Base-by-base conservation (phyloP, 768 basidiomycete genomes). In the Glaciozyma martinii region DNA sequence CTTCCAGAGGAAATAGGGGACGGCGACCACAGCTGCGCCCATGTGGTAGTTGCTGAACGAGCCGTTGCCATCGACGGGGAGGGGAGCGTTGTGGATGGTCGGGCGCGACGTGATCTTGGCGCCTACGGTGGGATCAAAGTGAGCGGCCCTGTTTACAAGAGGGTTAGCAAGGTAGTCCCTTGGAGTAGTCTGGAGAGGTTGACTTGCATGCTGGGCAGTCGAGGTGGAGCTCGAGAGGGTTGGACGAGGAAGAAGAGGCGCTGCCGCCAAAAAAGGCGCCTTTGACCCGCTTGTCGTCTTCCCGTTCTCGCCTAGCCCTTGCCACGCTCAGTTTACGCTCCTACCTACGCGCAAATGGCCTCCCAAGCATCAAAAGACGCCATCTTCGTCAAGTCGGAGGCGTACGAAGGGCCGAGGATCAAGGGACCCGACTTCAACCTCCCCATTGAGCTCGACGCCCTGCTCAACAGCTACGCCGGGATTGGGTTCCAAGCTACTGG, bases 401-500 rank as follows among this genome's bases (percentile, higher is more conserved):
- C 86, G 7, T 79, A 80, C 23, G 78, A 82, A 44, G 83, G 86
- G 0, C 76, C 88, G 19, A 78, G 87, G 19, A 89, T 98, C 25
- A 79, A 85, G 74, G 95, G 95, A 0, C 95, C 95, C 16, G 82
- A 93, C 76, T 88, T 98, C 71, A 87, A 89, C 67, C 75, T 82
- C n/a, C 76, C 80, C 1, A 74, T 83, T 27, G 84, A 84, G 55
- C 79, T 99, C 32, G 80, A 85, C 52, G 78, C 82, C 43, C 82
- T 99, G 68, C 77, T 99, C 46, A 75, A 78, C 43, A 85, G 83
- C 72, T 99, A 95, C 78, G 85, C 88, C 74, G 83, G 85, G 42
- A 95, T 97, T 59, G 95, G 95, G 25, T 99, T 98, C 75, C 95
- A 99, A 76, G 95, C 95, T n/a, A 93, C 86, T 60, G 90, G 89